Percentiles rank a stretch among this genome's conserved stretches.
These are phyloP conservation scores for Endocarpon pusillum DNA, from an alignment of 495 filamentous ascomycete species.

Conservation along the genomic window DNA sequence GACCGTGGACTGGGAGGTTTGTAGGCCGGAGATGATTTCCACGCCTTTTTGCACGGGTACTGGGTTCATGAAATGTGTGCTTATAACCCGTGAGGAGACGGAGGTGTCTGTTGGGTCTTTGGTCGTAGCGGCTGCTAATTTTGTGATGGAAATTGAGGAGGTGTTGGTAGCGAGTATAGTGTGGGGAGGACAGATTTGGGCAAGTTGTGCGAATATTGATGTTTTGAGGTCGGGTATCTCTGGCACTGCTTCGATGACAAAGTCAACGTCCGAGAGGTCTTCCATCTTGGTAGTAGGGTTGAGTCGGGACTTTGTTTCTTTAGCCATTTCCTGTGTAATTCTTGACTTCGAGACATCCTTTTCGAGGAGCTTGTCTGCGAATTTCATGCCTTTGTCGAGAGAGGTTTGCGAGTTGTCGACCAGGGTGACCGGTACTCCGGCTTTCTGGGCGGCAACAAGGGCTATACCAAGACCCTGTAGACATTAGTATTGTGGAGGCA, in stretches of 20 bases:
- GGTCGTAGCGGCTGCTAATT: slow-evolving; percentile 74
- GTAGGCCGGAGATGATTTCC: slow-evolving; percentile 86
- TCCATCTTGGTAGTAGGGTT: slow-evolving; percentile 56
- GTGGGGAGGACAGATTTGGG: slow-evolving; percentile 67
- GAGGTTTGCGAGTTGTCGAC: slow-evolving; percentile 73
- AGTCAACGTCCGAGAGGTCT: slow-evolving; percentile 71
- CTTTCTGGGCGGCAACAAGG: slow-evolving; percentile 77
- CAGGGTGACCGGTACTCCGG: slow-evolving; percentile 67
- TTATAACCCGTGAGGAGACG: slow-evolving; percentile 73
- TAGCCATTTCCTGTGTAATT: slow-evolving; percentile 62
- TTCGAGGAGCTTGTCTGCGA: slow-evolving; percentile 88
- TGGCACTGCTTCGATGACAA: slow-evolving; percentile 93
- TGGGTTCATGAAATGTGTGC: slow-evolving; percentile 99
- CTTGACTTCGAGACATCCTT: slow-evolving; percentile 80
- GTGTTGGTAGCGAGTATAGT: slow-evolving; percentile 95
- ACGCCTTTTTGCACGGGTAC: slow-evolving; percentile 95
- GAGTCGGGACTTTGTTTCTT: slow-evolving; percentile 49
- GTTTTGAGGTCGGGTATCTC: slow-evolving; percentile 81
- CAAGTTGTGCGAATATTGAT: slow-evolving; percentile 71
- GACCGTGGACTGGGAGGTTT: slow-evolving; percentile 69
- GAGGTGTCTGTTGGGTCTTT: slow-evolving; percentile 59
- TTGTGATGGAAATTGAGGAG: slow-evolving; percentile 91
- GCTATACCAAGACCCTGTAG: slow-evolving; percentile 85
- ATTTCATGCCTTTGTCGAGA: slow-evolving; percentile 80
- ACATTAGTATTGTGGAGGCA: slow-evolving; percentile 3